Evolutionary conservation across 2,329 filamentous ascomycete genomes (phyloP), one percentile per base, ranked within the genome.

Genomic region (Claviceps humidiphila): DNA sequence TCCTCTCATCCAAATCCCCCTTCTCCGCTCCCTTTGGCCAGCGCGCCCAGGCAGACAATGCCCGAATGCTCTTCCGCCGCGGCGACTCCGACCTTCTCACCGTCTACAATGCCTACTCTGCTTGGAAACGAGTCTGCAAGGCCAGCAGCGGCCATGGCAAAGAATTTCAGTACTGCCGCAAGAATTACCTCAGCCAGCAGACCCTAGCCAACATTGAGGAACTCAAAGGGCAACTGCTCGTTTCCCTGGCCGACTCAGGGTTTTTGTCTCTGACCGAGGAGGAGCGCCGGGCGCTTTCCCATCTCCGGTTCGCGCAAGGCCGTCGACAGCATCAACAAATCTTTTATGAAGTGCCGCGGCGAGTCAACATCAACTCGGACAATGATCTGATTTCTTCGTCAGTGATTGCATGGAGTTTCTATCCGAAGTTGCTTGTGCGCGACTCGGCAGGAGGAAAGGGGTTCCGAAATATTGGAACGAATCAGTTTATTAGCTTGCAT

Each of bases 121-220:
- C 87, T 2, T 98, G 93, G 93, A 90, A 87, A 62, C 82, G 82
- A 52, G 82, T 90, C 4, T 94, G 88, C 66, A 80, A 80, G 58
- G 80, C 82, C 0, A 77, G 82, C 30, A 72, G 68, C 1, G 70
- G 66, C 8, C 76, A 78, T 7, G 75, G 79, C 47, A 88, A 85
- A 48, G 91, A 97, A 61, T 87, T 84, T 61, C 81, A 89, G 58
- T 98, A 94, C 68, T 98, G 93, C 70, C 84, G 85, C 60, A 96
- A 95, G 71, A 95, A 95, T 67, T 96, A 90, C 63, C 78, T 98
- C 50, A 91, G 84, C 55, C 78, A 85, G n/a, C 89, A 94, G 64
- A 93, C 88, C 3, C 76, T 98, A 4, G 76, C 82, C 47, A 95
- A 93, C 57, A 95, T 98, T 57, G 93, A 98, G 66, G 93, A 98